Evolutionary conservation across 805 yeast species (phyloP).

Genomic region (Komagataella populi): DNA sequence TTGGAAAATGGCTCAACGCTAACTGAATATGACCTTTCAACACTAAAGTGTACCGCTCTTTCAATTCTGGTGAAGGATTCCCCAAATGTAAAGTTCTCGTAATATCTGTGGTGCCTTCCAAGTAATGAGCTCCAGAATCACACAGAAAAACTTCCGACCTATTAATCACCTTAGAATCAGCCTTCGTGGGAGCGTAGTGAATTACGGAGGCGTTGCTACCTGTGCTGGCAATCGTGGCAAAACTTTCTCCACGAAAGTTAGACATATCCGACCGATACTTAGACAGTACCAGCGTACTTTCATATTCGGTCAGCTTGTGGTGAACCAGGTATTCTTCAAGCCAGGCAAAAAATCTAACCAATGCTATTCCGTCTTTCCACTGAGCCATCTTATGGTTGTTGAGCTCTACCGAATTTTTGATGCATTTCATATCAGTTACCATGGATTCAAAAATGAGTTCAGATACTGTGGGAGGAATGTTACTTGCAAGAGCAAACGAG

Average conservation of each 20-base stretch:
- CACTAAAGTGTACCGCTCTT: constrained; percentile 38
- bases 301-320: constrained; percentile 45
- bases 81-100: constrained; percentile 48
- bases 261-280: constrained; percentile 38
- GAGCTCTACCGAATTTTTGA: constrained; percentile 35
- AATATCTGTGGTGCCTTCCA: constrained; percentile 54
- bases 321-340: constrained; percentile 33
- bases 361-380: constrained; percentile 44
- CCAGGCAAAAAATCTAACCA: constrained; percentile 43
- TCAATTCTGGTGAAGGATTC: constrained; percentile 30
- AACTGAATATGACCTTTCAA: constrained; percentile 43
- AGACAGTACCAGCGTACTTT: constrained; percentile 47
- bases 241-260: constrained; percentile 49
- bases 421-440: constrained; percentile 35
- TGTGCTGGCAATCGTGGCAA: constrained; percentile 61
- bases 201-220: constrained; percentile 71
- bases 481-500: constrained; percentile 2
- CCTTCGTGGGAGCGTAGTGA: constrained; percentile 50
- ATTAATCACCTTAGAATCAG: constrained; percentile 30
- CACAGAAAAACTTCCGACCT: constrained; percentile 38
- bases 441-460: constrained; percentile 30
- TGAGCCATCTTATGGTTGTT: constrained; percentile 38
- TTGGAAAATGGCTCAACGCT: constrained; percentile 36
- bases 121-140: constrained; percentile 49
- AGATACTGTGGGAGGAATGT: constrained; percentile 1